Base-by-base conservation (phyloP, 768 basidiomycete genomes). In the Panaeolus papilionaceus region DNA sequence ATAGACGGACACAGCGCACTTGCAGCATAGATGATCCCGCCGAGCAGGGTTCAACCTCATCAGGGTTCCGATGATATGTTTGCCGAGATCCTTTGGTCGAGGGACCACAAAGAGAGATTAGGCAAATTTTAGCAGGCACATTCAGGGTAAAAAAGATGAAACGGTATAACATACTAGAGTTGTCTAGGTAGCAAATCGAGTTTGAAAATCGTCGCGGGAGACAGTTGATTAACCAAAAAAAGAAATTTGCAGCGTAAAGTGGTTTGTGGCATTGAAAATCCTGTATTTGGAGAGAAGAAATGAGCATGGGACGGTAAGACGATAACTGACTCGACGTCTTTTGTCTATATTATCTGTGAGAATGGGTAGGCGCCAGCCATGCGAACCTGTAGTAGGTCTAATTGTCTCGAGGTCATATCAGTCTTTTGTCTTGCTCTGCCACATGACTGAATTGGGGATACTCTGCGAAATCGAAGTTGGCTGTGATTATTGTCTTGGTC, bases 401-500 rank as follows among this genome's bases (percentile, higher is more conserved):
- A 66, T 58, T 66, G 49, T 54, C 39, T 61, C 20, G 20, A 20
- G 49, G 38, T 20, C 23, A 44, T 38, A 18, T 16, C 20, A 38
- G 14, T 44, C 63, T 63, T 63, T 63, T 63, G 63, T 63, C 63
- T 40, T 26, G 20, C 40, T 7, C 23, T 14, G 40, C 4, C 63
- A 63, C 63, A 63, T 63, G 63, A 63, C 63, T 44, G 40, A 28
- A 44, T 38, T 64, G 37, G 63, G 45, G 63, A 23, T 64, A 64
- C 63, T 64, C 63, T 58, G 54, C 64, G 64, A 64, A 64, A 51
- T 64, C 64, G 64, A 64, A 64, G 45, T 37, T 28, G 12, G 45
- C 28, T 23, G 47, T 45, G 47, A 66, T 62, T 66, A 69, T 66
- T 69, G 64, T 66, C 62, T 68, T 66, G n/a, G 40, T 40, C 54